Percentiles rank a stretch among this genome's conserved stretches.
Conservation (phyloP, 2,329 filamentous ascomycete species). For the Diaporthe sp. region DNA sequence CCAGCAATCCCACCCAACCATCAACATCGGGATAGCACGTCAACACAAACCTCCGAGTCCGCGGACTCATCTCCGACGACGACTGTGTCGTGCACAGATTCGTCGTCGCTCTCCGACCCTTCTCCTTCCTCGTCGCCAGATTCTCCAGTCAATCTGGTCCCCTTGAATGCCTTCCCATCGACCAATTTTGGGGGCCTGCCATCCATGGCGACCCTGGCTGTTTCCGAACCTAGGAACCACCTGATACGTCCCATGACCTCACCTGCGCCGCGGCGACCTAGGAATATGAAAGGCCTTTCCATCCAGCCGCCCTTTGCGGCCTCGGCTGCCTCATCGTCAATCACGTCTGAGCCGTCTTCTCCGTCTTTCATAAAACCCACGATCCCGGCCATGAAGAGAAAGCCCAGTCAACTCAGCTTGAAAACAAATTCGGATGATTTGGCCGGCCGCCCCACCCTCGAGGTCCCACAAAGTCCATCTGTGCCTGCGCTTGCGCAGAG, state of each 20-base stretch:
- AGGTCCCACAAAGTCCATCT: conserved; percentile 66
- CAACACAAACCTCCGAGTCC: conserved; percentile 82
- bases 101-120: conserved; percentile 87
- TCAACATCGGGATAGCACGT: conserved; percentile 81
- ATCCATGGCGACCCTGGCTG: conserved; percentile 58
- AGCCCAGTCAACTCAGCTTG: conserved; percentile 81
- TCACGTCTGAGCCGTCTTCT: conserved; percentile 74
- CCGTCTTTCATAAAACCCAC: conserved; percentile 84
- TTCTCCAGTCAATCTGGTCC: conserved; percentile 81
- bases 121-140: conserved; percentile 94
- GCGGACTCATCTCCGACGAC: conserved; percentile 96
- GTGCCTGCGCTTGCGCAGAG: conserved; percentile 70
- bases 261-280: conserved; percentile 76
- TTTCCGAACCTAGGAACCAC: conserved; percentile 51
- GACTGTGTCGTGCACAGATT: conserved; percentile 91
- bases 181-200: conserved; percentile 64
- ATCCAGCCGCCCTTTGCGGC: conserved; percentile 72
- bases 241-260: conserved; percentile 72
- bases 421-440: conserved; percentile 75
- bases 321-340: conserved; percentile 57
- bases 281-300: conserved; percentile 86
- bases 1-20: conserved; percentile 65
- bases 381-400: conserved; percentile 76
- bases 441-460: conserved; percentile 58
- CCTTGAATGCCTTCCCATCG: conserved; percentile 75